A percentile compares a stretch with the other conserved stretches of the same genome.
Evolutionary conservation across 768 basidiomycete genomes (phyloP).

Genomic region (Cyclocybe aegerita): DNA sequence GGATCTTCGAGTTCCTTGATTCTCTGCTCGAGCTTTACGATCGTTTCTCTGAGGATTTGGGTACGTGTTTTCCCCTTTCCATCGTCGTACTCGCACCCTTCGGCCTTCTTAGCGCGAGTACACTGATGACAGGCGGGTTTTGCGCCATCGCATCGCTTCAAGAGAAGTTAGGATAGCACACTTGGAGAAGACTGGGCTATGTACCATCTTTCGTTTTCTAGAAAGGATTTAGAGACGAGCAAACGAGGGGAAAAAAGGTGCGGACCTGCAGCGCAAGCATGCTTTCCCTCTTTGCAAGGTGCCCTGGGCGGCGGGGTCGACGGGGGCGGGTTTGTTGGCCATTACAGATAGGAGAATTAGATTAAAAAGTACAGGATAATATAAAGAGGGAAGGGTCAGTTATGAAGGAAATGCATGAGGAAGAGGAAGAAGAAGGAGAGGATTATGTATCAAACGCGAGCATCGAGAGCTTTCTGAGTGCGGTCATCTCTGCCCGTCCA

Average conservation of each 20-base stretch:
- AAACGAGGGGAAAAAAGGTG: constrained; percentile 9
- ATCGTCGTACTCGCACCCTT: constrained; percentile 79
- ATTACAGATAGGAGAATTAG: constrained; percentile 39
- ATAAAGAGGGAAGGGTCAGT: constrained; percentile 5
- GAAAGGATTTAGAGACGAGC: constrained; percentile 12
- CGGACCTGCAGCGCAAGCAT: constrained; percentile 70
- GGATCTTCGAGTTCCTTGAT: constrained; percentile 77
- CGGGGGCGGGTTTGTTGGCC: constrained; percentile 42
- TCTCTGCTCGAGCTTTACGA: constrained; percentile 67
- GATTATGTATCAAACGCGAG: constrained; percentile 7
- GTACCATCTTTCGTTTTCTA: constrained; percentile 74
- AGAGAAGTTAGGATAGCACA: constrained; percentile 1
- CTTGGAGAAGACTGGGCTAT: constrained; percentile 7
- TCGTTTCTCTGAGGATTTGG: constrained; percentile 75
- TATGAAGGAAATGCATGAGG: constrained; percentile 18
- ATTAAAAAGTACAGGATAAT: constrained; percentile 25
- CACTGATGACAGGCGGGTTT: constrained; percentile 84
- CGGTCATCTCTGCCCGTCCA: not conserved
- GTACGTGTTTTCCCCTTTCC: constrained; percentile 84
- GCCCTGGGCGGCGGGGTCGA: constrained; percentile 32
- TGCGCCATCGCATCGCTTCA: constrained; percentile 71
- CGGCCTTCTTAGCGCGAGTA: constrained; percentile 71
- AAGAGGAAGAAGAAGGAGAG: constrained; percentile 20
- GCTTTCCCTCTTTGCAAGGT: constrained; percentile 70
- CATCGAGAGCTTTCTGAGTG: not conserved